phyloP scores from a whole-genome alignment of 768 basidiomycete species.

The Dioszegia hungarica region DNA sequence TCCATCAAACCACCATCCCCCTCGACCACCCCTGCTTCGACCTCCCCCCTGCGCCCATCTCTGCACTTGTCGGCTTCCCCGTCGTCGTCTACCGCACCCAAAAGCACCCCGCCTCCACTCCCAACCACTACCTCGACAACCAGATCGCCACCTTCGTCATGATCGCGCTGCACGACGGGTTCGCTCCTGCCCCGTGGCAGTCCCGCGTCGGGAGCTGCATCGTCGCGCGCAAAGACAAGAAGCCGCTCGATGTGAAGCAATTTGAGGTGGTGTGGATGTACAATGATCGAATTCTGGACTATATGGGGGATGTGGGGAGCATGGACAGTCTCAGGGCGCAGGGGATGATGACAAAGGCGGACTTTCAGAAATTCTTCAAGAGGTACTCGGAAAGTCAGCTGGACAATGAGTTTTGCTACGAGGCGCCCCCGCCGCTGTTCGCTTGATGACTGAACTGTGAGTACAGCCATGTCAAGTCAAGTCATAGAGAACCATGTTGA shows the following conservation, averaged over 20 bases:
- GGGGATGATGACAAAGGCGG: background rate
- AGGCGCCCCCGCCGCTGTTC: no score
- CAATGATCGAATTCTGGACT: background rate
- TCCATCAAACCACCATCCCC: background rate
- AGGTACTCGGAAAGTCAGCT: background rate
- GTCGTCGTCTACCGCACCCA: background rate
- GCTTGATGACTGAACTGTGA: no score
- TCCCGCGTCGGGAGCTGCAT: background rate
- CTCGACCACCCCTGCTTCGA: background rate
- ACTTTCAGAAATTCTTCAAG: background rate
- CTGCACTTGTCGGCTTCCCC: background rate
- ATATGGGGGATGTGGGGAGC: background rate
- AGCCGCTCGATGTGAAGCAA: background rate
- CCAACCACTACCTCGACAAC: background rate
- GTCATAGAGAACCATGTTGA: no score
- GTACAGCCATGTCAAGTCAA: no score
- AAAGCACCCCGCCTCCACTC: background rate
- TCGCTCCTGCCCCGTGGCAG: background rate
- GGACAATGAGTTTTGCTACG: no score
- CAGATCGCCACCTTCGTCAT: background rate
- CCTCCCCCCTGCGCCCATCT: background rate
- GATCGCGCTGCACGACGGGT: background rate
- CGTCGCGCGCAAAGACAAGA: background rate
- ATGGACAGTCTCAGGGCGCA: background rate
- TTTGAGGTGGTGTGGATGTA: slow-evolving; percentile 1